Evolutionary conservation across 2,329 filamentous ascomycete species (phyloP), one percentile per base, ranked within the genome.

Genomic region (Cephalotrichum gorgonifer): DNA sequence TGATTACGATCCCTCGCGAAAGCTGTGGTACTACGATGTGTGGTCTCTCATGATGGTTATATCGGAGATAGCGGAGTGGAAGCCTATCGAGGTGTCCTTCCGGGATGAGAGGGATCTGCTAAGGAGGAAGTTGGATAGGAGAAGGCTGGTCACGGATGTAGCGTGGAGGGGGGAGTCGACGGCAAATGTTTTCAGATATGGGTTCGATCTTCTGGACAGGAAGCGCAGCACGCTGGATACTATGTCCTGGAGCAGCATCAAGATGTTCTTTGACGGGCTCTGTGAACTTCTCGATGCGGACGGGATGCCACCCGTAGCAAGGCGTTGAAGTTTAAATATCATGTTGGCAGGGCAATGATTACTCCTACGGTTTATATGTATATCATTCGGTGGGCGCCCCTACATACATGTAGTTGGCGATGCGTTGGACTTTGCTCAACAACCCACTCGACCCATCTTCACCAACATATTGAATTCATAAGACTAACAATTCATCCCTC

Each of bases 11-110:
- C 5, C 27, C 15, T 12, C 17, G 12, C 12, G 20, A 7, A 42
- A 43, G 46, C n/a, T 38, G 22, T 49, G 41, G 47, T 38, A 44
- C 41, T 49, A 43, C 22, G 47, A 49, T 22, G 28, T 31, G 12
- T 49, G 47, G 47, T 43, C 47, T 11, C 22, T 49, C 23, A 15
- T 49, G 12, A 38, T 49, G 27, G 25, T 49, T 11, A 22, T 49
- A 5, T 43, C 47, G 5, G 47, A 49, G 26, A 41, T 49, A 9
- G 17, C 33, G 9, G 31, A 49, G 6, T 49, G 47, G 47, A 25
- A 35, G 27, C 15, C 33, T 6, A 17, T 43, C 12, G 27, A 31
- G 3, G 35, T 20, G 35, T 4, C n/a, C n/a, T 4, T 6, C 14
- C 22, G 15, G 7, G 28, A 15, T 22, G 30, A 38, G 30, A n/a